Percentiles rank a stretch among this genome's conserved stretches.
Conservation (phyloP, 352 stramenopile genomes). For the Globisporangium spinosum region DNA sequence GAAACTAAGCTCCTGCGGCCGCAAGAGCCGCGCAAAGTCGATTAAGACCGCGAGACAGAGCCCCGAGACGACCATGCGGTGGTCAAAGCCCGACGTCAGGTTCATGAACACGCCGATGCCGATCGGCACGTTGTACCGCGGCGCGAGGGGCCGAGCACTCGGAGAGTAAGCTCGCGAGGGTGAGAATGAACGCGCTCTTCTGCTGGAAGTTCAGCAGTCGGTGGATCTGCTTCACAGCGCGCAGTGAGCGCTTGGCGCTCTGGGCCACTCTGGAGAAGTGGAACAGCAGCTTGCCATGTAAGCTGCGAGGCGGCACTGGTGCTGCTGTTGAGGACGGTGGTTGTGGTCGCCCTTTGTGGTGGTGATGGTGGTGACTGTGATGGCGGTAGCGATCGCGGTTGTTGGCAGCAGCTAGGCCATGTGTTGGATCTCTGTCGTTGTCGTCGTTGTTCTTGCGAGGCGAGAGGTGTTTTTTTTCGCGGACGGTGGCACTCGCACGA, state of each 20-base stretch:
- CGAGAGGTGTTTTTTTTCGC: constrained; percentile 15
- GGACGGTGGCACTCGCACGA: background rate
- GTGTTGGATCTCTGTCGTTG: background rate
- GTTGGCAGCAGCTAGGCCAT: background rate
- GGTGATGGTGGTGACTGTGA: background rate
- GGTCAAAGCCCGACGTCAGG: constrained; percentile 29
- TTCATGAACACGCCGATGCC: constrained; percentile 49
- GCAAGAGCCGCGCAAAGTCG: constrained; percentile 67
- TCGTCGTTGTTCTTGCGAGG: background rate
- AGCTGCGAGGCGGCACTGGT: constrained; percentile 19
- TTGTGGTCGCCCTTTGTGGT: background rate
- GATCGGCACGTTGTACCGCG: constrained; percentile 71
- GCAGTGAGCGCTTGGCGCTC: background rate
- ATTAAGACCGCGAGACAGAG: constrained; percentile 40
- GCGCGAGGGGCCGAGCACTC: constrained; percentile 56
- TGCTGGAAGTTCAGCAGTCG: constrained; percentile 50
- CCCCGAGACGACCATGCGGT: constrained; percentile 53
- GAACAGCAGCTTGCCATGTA: constrained; percentile 29
- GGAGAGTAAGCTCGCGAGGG: constrained; percentile 57
- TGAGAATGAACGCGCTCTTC: constrained; percentile 45
- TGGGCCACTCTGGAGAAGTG: constrained; percentile 8
- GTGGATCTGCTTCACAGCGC: constrained; percentile 20
- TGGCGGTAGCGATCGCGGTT: too few species aligned
- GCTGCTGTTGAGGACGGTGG: background rate
- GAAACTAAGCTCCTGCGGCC: constrained; percentile 54